Conservation (phyloP, 2,329 filamentous ascomycete genomes). For the Microdochium bolleyi region DNA sequence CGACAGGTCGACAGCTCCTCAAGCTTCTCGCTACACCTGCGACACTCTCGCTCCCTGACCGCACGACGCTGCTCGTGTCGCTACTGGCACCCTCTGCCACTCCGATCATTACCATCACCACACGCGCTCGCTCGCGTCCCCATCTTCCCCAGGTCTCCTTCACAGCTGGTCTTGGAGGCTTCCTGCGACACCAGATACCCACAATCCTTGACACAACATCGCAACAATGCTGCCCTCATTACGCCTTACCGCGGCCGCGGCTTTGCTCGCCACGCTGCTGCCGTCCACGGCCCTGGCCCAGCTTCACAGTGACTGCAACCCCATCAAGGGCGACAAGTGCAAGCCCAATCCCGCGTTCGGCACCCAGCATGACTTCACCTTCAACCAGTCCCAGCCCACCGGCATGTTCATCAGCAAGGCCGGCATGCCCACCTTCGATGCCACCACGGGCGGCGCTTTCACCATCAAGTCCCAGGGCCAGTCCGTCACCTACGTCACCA, state of each 20-base stretch:
- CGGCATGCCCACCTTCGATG: constrained; percentile 54
- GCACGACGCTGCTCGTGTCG: background rate
- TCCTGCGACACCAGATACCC: background rate
- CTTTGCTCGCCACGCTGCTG: constrained; percentile 31
- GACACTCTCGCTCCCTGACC: background rate
- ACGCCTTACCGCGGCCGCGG: constrained; percentile 19
- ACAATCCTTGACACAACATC: background rate
- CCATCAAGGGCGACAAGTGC: constrained; percentile 58
- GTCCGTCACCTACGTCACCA: constrained; percentile 69
- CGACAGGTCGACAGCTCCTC: background rate
- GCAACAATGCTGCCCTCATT: background rate
- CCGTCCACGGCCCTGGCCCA: constrained; percentile 54
- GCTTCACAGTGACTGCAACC: constrained; percentile 71
- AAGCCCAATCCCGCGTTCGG: constrained; percentile 65
- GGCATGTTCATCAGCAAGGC: constrained; percentile 62
- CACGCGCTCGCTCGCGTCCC: background rate
- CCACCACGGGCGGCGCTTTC: constrained; percentile 60
- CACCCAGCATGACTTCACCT: constrained; percentile 52
- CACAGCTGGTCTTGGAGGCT: background rate
- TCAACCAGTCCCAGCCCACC: constrained; percentile 53
- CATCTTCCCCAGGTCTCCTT: background rate
- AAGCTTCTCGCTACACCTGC: background rate
- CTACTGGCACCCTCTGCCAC: background rate
- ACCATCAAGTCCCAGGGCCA: constrained; percentile 62
- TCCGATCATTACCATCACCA: background rate